Percentiles rank a stretch among this genome's conserved stretches.
These are phyloP conservation scores for Kwoniella botswanensis DNA, from an alignment of 768 basidiomycete species.

Conservation along the genomic window DNA sequence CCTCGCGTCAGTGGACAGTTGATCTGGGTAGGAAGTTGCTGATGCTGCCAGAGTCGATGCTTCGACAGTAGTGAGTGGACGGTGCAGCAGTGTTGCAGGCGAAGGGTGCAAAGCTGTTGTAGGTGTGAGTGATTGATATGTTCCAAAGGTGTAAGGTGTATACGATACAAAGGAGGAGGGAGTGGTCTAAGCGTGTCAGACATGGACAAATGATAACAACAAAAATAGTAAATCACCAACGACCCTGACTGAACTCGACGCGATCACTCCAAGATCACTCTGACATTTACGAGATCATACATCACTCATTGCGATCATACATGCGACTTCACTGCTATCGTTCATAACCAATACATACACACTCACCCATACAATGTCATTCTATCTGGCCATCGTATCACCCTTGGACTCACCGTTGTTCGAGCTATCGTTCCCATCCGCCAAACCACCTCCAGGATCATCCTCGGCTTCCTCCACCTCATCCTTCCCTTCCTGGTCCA, in stretches of 20 bases:
- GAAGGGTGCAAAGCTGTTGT: neutral
- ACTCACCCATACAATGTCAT: conserved; percentile 50
- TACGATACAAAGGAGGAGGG: neutral
- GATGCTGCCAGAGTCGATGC: too few species aligned
- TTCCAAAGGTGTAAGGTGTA: too few species aligned
- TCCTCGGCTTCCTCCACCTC: conserved; percentile 38
- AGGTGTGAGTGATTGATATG: neutral
- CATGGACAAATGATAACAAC: too few species aligned
- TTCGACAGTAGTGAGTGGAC: too few species aligned
- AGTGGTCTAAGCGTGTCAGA: neutral
- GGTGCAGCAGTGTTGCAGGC: neutral
- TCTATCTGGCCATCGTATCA: conserved; percentile 61
- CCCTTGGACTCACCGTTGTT: conserved; percentile 61
- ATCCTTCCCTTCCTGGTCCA: conserved; percentile 54
- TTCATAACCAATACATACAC: neutral
- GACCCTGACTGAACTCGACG: neutral
- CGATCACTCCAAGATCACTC: neutral
- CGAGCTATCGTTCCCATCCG: conserved; percentile 57
- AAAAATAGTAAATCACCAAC: neutral
- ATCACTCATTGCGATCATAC: neutral
- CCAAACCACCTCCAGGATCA: conserved; percentile 37
- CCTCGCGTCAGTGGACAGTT: conserved; percentile 8
- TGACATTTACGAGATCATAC: too few species aligned
- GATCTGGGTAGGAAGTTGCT: neutral
- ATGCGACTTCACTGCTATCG: neutral